Evolutionary conservation across 257 asterid genomes (phyloP).

Genomic region (Petunia secreta): DNA sequence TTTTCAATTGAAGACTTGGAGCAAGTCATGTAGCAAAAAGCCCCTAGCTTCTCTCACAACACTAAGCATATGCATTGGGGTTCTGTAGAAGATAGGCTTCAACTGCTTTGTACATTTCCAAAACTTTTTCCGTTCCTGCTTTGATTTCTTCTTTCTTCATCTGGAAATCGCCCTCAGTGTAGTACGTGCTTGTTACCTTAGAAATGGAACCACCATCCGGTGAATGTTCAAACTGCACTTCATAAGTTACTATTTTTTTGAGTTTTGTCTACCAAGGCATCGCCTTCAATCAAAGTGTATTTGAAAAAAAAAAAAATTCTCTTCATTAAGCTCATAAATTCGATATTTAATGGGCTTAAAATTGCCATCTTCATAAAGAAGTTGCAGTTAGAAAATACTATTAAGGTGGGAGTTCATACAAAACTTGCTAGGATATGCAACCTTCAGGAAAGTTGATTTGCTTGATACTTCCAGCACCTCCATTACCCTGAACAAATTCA

Average conservation of each 20-base stretch:
- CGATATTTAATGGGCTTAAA: background rate
- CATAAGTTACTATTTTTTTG: background rate
- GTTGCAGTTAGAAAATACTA: background rate
- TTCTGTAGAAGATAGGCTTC: too few relatives aligned
- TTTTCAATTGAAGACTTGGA: too few relatives aligned
- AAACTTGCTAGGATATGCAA: background rate
- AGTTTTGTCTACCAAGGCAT: background rate
- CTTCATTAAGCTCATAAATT: background rate
- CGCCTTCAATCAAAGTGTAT: background rate
- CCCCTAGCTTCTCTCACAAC: too few relatives aligned
- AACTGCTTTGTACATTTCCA: too few relatives aligned
- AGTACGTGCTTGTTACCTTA: conserved; percentile 49
- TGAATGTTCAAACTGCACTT: conserved; percentile 39
- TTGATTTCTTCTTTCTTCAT: conserved; percentile 41
- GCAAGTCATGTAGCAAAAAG: too few relatives aligned
- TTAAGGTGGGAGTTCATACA: too few relatives aligned
- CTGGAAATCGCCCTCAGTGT: conserved; percentile 38
- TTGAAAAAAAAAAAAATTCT: background rate
- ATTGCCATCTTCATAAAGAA: background rate
- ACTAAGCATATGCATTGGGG: too few relatives aligned
- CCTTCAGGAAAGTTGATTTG: conserved; percentile 53
- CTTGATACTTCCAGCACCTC: conserved; percentile 53
- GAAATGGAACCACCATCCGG: conserved; percentile 41
- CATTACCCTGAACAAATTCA: conserved; percentile 43
- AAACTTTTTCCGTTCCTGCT: conserved; percentile 16